Conservation (phyloP, 2,329 filamentous ascomycete genomes). For the Didymella glomerata region DNA sequence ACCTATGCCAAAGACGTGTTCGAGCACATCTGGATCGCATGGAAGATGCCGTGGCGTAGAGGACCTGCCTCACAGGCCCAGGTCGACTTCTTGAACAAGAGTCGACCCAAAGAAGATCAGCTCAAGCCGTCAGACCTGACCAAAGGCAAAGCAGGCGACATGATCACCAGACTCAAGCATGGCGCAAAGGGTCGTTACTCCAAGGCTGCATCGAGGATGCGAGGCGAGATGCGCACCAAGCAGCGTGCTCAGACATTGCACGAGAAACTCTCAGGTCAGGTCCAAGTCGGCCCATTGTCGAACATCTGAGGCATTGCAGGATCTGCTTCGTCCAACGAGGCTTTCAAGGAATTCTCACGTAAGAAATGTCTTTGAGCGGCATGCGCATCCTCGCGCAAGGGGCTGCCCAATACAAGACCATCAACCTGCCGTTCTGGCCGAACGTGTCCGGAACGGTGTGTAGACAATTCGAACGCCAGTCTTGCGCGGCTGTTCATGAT, state of each 20-base stretch:
- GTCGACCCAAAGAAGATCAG: slow-evolving; percentile 63
- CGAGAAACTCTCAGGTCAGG: slow-evolving; percentile 53
- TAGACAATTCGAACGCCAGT: not conserved
- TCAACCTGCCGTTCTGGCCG: not conserved
- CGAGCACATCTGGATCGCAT: slow-evolving; percentile 71
- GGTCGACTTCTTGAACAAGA: slow-evolving; percentile 73
- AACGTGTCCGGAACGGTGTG: not conserved
- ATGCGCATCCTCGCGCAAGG: not conserved
- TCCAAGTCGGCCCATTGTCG: slow-evolving; percentile 58
- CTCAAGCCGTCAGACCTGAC: slow-evolving; percentile 67
- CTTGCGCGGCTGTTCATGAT: not conserved
- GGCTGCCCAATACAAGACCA: not conserved
- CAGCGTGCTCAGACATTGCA: slow-evolving; percentile 60
- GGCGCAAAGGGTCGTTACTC: slow-evolving; percentile 71
- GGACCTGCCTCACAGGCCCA: slow-evolving; percentile 68
- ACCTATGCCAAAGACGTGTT: slow-evolving; percentile 76
- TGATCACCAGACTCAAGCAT: slow-evolving; percentile 91
- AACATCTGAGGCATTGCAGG: slow-evolving; percentile 2
- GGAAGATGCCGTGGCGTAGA: slow-evolving; percentile 74
- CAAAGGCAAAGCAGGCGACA: slow-evolving; percentile 83
- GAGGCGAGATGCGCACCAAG: slow-evolving; percentile 33
- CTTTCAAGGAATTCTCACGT: not conserved
- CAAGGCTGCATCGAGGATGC: slow-evolving; percentile 49
- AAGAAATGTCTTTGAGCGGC: not conserved
- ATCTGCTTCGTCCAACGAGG: not conserved